phyloP scores from a whole-genome alignment of 805 yeast genomes.

The Ogataea glucozyma region DNA sequence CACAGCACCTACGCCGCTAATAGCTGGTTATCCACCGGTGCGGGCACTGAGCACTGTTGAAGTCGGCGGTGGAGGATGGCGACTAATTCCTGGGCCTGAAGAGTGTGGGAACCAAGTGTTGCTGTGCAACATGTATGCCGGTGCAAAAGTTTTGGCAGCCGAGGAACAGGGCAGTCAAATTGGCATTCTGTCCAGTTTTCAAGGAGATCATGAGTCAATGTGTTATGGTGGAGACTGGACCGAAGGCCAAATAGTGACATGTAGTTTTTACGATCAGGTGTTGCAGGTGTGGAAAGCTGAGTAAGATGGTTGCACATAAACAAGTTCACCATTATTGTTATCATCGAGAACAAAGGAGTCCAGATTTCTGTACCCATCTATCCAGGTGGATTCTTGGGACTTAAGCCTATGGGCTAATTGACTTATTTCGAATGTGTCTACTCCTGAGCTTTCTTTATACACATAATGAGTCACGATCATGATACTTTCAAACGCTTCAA shows the following conservation, averaged over 20 bases:
- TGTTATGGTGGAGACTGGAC: conserved; percentile 96
- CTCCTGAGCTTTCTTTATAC: conserved; percentile 3
- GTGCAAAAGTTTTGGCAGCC: conserved; percentile 68
- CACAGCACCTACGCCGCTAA: conserved; percentile 40
- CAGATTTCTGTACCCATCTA: conserved; percentile 24
- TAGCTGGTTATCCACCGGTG: conserved; percentile 53
- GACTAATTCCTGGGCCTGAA: conserved; percentile 63
- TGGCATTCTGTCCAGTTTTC: conserved; percentile 45
- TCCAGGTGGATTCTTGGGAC: conserved; percentile 8
- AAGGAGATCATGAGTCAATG: conserved; percentile 83
- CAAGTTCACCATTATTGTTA: conserved; percentile 55
- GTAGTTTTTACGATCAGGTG: conserved; percentile 88
- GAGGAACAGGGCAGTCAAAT: conserved; percentile 27
- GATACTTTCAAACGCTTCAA: conserved; percentile 12
- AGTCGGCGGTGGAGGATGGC: conserved; percentile 95
- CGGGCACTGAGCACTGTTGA: conserved; percentile 43
- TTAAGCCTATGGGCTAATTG: not conserved
- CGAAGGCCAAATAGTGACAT: conserved; percentile 61
- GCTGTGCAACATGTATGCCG: conserved; percentile 94
- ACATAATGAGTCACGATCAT: conserved; percentile 6
- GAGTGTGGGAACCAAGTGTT: conserved; percentile 49
- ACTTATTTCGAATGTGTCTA: not conserved
- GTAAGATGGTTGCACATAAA: conserved; percentile 38
- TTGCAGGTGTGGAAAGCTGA: conserved; percentile 67
- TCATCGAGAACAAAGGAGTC: conserved; percentile 49